Evolutionary conservation across 2,329 filamentous ascomycete genomes (phyloP).

Genomic region (Beauveria pseudobassiana): DNA sequence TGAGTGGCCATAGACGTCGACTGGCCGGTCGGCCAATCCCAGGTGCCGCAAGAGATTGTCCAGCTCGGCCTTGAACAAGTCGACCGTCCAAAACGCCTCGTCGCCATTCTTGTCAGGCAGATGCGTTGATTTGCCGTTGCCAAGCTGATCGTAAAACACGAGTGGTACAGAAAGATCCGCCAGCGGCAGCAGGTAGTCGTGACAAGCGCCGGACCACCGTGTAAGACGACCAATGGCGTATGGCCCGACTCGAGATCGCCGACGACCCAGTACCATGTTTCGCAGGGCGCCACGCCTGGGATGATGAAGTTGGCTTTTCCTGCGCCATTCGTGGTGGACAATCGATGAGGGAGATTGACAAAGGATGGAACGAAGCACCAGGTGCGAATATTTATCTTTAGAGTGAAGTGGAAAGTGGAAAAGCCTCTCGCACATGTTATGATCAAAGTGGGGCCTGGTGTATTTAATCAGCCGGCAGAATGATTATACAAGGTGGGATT

Average conservation of each 20-base stretch:
- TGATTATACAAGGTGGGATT: no score
- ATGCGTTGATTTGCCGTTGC: constrained; percentile 41
- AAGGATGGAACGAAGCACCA: no score
- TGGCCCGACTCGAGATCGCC: not conserved
- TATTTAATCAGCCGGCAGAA: no score
- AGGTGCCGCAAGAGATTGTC: constrained; percentile 38
- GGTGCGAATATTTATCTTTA: no score
- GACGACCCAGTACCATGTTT: not conserved
- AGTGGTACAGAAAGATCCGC: constrained; percentile 30
- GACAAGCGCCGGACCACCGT: constrained; percentile 40
- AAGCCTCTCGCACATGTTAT: no score
- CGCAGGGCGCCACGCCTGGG: not conserved
- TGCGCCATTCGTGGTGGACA: not conserved
- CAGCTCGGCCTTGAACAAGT: constrained; percentile 41
- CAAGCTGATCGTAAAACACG: constrained; percentile 48
- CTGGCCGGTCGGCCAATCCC: constrained; percentile 24
- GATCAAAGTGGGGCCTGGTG: no score
- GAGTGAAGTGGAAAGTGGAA: no score
- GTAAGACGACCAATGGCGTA: constrained; percentile 13
- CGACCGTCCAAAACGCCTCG: constrained; percentile 36
- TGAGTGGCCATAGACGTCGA: constrained; percentile 40
- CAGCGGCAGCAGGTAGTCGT: constrained; percentile 34
- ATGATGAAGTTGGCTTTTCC: not conserved
- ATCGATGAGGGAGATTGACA: no score
- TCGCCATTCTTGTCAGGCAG: constrained; percentile 34